phyloP scores from a whole-genome alignment of 1,139 yeast species.

The Blastobotrys apis region DNA sequence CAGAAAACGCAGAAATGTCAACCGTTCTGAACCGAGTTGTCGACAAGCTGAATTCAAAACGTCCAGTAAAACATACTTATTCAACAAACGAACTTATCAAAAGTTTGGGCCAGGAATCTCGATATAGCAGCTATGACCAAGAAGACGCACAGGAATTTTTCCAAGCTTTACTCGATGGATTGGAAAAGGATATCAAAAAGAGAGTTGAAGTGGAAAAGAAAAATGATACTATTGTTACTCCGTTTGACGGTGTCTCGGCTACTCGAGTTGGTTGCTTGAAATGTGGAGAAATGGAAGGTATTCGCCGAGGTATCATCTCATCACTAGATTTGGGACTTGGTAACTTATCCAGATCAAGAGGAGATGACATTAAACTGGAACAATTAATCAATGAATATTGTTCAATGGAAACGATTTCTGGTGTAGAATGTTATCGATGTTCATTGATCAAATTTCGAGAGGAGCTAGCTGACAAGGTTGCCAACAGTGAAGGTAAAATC shows the following conservation, averaged over 20 bases:
- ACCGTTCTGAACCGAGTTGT: slow-evolving; percentile 23
- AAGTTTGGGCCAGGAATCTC: slow-evolving; percentile 75
- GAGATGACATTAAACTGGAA: slow-evolving; percentile 44
- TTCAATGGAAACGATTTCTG: slow-evolving; percentile 79
- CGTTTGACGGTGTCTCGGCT: slow-evolving; percentile 83
- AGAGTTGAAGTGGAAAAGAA: slow-evolving; percentile 15
- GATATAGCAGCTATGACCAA: slow-evolving; percentile 79
- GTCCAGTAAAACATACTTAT: slow-evolving; percentile 41
- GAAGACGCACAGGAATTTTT: slow-evolving; percentile 95
- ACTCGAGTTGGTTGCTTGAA: slow-evolving; percentile 83
- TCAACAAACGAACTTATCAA: slow-evolving; percentile 61
- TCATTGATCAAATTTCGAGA: slow-evolving; percentile 50
- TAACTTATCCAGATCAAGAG: slow-evolving; percentile 40
- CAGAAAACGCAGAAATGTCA: slow-evolving; percentile 4
- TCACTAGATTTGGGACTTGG: slow-evolving; percentile 70
- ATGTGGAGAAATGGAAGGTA: slow-evolving; percentile 93
- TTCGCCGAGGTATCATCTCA: slow-evolving; percentile 73
- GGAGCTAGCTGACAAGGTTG: slow-evolving; percentile 41
- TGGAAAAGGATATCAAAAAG: slow-evolving; percentile 55
- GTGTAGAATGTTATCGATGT: slow-evolving; percentile 90
- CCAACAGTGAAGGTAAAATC: slow-evolving; percentile 18
- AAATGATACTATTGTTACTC: slow-evolving; percentile 57
- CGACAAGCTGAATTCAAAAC: slow-evolving; percentile 37
- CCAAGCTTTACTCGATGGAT: slow-evolving; percentile 67
- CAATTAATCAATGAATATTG: slow-evolving; percentile 68